Conservation (phyloP, 495 filamentous ascomycete species). For the Geoglossum glabrum region DNA sequence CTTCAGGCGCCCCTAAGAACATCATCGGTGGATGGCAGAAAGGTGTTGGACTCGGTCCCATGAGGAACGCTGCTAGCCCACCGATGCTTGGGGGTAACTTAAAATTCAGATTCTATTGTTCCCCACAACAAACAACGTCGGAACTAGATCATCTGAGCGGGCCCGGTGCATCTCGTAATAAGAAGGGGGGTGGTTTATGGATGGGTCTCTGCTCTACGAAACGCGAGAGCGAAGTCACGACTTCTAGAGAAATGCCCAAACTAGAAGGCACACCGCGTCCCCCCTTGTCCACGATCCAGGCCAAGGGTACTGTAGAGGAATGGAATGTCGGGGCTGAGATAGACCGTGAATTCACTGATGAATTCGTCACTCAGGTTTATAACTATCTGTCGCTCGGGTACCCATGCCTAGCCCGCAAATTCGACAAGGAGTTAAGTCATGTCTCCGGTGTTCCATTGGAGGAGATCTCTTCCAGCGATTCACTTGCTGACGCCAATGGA, state of each 20-base stretch:
- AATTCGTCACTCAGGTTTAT: constrained; percentile 86
- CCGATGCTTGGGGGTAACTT: constrained; percentile 73
- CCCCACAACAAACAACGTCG: constrained; percentile 61
- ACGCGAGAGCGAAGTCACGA: constrained; percentile 17
- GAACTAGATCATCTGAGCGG: constrained; percentile 29
- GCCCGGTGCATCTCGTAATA: neutral
- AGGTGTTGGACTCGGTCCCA: constrained; percentile 25
- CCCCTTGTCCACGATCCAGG: neutral
- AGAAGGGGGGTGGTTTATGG: constrained; percentile 33
- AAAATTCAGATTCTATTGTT: constrained; percentile 51
- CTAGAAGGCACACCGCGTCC: neutral
- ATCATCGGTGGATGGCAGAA: constrained; percentile 23
- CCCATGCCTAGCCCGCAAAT: constrained; percentile 59
- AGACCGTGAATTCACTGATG: constrained; percentile 36
- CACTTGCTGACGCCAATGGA: constrained; percentile 36
- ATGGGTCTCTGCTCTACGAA: constrained; percentile 25
- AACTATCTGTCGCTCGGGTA: constrained; percentile 90
- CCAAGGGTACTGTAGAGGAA: constrained; percentile 17
- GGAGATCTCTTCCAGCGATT: constrained; percentile 53
- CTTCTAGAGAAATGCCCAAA: neutral
- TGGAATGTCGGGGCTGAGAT: constrained; percentile 21
- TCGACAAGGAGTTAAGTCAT: constrained; percentile 61
- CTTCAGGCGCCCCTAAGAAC: constrained; percentile 14
- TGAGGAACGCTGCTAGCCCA: constrained; percentile 37
- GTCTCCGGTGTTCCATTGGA: constrained; percentile 46